Evolutionary conservation across 1,284 basidiomycete species (phyloP), one percentile per base, ranked within the genome.

Genomic region (Fomitopsis betulina): DNA sequence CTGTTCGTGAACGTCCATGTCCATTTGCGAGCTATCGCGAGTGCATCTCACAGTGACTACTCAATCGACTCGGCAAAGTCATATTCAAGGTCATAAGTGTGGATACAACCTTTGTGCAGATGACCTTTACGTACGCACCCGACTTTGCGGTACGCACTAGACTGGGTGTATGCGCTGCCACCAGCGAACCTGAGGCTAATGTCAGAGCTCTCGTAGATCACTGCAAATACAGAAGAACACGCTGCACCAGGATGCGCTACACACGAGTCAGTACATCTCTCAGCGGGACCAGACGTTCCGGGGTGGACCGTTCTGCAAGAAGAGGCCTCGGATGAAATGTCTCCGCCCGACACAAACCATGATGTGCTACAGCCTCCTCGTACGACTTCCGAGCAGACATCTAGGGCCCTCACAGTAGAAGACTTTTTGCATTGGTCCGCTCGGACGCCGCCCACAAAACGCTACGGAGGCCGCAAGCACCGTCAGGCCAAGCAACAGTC

Each of bases 371-470:
- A 30, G 15, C 15, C 47, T 15, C 30, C 10, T 2, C 10, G 15
- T 8, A 33, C 6, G 25, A 27, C 23, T 1, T 17, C 47, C 17
- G 32, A 5, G 1, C 5, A 5, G 8, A 6, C 42, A 9, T 1
- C 47, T 19, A 32, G 32, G 21, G 49, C 21, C 15, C 30, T 57
- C 17, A 57, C 56, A 23, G 56, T 57, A 8, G 56, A 57, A 1
- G 51, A 53, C 42, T 57, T 57, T 23, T 23, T 57, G 51, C 38
- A 27, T 19, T 57, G 56, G 56, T 57, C 56, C n/a, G 51, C 33
- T 15, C 50, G 40, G 12, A 53, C 56, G n/a, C 49, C 49, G 21
- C 51, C 51, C 3, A 33, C 55, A 19, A 50, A 42, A 39, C 43
- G 33, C 4, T 50, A 50, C 17, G 33, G 30, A 5, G 23, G 45